Percentiles rank a stretch among this genome's conserved stretches.
Conservation (phyloP, 495 filamentous ascomycete species). For the Trichoderma gamsii region DNA sequence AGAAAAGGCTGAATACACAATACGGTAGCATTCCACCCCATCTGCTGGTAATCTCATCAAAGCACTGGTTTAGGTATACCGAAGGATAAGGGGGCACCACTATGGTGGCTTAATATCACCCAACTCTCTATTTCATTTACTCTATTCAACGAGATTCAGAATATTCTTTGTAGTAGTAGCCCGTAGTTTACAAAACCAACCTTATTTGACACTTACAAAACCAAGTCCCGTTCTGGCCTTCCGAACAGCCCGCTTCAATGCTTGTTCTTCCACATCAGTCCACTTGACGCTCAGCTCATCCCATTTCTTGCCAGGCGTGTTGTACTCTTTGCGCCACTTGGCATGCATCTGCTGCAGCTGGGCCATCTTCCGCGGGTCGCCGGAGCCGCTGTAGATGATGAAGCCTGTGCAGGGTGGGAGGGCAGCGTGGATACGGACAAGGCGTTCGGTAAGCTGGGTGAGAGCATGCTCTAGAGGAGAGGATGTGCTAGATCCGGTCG, state of each 20-base stretch:
- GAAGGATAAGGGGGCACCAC: too few species aligned
- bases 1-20: too few species aligned
- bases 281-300: constrained; percentile 81
- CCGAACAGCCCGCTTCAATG: constrained; percentile 61
- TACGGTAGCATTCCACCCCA: too few species aligned
- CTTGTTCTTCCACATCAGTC: constrained; percentile 84
- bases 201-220: constrained; percentile 69
- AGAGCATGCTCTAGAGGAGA: constrained; percentile 48
- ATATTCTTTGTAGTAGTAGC: background rate
- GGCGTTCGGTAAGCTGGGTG: constrained; percentile 42
- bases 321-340: constrained; percentile 69
- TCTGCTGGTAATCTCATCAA: too few species aligned
- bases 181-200: background rate
- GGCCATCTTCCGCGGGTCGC: constrained; percentile 74
- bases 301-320: constrained; percentile 67
- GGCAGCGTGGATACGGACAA: constrained; percentile 64
- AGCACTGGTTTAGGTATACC: too few species aligned
- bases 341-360: constrained; percentile 67
- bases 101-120: too few species aligned
- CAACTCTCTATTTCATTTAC: too few species aligned
- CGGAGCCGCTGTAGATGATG: constrained; percentile 81
- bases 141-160: too few species aligned
- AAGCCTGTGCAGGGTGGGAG: constrained; percentile 81
- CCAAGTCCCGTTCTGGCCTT: constrained; percentile 71
- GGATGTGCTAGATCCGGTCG: constrained; percentile 16